Conservation (phyloP, 1,284 basidiomycete genomes). For the Microstroma glucosiphilum region DNA sequence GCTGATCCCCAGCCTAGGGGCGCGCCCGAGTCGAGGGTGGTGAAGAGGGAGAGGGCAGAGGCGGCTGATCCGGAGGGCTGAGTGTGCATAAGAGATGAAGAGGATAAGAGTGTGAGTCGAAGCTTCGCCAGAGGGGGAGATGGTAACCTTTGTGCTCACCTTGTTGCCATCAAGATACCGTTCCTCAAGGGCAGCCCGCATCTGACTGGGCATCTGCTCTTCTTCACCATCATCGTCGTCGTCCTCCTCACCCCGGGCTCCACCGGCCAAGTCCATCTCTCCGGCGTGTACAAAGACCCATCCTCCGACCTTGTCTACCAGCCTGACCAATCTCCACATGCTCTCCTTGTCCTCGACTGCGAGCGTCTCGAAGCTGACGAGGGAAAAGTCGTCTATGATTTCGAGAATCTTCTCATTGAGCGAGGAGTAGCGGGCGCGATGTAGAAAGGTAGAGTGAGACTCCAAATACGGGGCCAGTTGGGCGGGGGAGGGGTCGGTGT, state of each 20-base stretch:
- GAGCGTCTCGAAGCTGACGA: conserved; percentile 93
- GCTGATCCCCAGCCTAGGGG: conserved; percentile 36
- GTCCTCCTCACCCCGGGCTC: conserved; percentile 12
- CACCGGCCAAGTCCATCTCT: neutral
- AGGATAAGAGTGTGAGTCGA: too few species aligned
- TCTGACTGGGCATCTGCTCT: conserved; percentile 1
- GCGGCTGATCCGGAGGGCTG: conserved; percentile 18
- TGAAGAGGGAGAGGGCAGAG: conserved; percentile 31
- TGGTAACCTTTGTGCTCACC: neutral
- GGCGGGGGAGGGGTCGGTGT: conserved; percentile 80
- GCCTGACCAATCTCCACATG: conserved; percentile 42
- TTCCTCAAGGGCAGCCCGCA: neutral
- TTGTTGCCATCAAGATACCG: neutral
- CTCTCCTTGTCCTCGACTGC: conserved; percentile 55
- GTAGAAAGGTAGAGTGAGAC: neutral
- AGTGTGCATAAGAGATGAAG: conserved; percentile 9
- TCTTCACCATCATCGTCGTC: conserved; percentile 9
- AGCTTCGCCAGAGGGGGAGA: too few species aligned
- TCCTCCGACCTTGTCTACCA: conserved; percentile 46
- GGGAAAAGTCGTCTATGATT: conserved; percentile 84
- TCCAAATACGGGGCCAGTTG: conserved; percentile 22
- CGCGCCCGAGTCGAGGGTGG: conserved; percentile 32
- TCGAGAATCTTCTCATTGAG: conserved; percentile 86
- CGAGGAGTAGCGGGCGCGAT: conserved; percentile 5
- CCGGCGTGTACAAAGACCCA: conserved; percentile 32